Conservation (phyloP, 192 early-diverging fungal genomes). For the Chytriomyces confervae region DNA sequence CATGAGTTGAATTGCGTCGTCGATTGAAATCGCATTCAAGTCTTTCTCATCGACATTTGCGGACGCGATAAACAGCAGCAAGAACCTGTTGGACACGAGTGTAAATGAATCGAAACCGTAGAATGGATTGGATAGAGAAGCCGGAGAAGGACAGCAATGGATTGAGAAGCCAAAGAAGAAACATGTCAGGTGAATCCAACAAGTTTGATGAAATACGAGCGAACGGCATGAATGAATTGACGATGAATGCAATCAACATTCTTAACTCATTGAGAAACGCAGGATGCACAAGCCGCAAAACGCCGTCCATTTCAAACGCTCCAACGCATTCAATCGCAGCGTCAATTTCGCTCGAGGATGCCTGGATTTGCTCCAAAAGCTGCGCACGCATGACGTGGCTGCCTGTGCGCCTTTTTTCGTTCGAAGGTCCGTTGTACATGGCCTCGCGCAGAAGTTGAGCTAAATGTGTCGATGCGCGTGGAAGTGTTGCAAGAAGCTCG, state of each 20-base stretch:
- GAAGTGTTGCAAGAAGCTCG: neutral
- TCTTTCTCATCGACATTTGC: constrained; percentile 17
- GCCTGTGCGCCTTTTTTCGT: constrained; percentile 1
- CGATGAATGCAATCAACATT: neutral
- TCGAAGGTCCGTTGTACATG: constrained; percentile 5
- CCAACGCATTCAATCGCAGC: constrained; percentile 32
- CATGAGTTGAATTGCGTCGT: constrained; percentile 27
- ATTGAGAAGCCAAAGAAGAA: neutral
- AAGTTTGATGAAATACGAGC: no score
- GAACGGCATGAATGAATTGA: no score
- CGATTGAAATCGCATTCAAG: neutral
- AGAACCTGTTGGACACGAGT: neutral
- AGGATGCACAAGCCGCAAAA: constrained; percentile 35
- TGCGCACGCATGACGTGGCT: neutral
- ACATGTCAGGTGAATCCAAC: neutral
- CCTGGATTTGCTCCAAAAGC: constrained; percentile 34
- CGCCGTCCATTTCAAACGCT: constrained; percentile 39
- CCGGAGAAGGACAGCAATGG: neutral
- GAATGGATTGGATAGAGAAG: neutral
- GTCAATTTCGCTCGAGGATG: constrained; percentile 37
- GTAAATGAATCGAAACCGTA: neutral
- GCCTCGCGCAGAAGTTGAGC: neutral
- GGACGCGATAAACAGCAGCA: constrained; percentile 21
- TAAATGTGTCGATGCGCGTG: neutral
- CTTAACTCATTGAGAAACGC: constrained; percentile 30